Conservation (phyloP, 306 rosid genomes). For the Quercus glauca region DNA sequence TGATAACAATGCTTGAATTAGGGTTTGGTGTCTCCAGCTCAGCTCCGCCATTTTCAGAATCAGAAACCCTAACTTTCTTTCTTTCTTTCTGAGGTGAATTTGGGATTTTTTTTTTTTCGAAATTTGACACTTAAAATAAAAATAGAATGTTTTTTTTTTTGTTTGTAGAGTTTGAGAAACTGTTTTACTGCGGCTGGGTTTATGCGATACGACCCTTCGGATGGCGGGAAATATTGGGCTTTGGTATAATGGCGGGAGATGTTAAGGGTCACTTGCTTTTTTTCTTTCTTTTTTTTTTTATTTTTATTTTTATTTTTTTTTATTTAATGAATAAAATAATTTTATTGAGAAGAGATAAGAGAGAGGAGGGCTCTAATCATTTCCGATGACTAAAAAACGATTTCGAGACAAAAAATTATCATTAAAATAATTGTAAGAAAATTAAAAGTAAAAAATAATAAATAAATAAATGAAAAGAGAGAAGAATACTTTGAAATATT, state of each 20-base stretch:
- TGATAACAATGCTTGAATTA: constrained; percentile 77
- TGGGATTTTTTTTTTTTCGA: neutral
- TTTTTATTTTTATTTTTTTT: neutral
- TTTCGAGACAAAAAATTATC: too few species aligned
- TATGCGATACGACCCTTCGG: neutral
- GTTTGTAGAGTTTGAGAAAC: neutral
- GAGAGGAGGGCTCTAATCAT: too few species aligned
- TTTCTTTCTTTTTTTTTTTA: too few species aligned
- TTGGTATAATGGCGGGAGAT: constrained; percentile 5
- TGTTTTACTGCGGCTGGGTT: neutral
- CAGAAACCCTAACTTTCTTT: constrained; percentile 29
- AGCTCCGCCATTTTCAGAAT: constrained; percentile 47
- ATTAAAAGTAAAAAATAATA: too few species aligned
- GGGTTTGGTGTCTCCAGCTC: constrained; percentile 59
- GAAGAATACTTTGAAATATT: too few species aligned
- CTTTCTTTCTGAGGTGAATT: neutral
- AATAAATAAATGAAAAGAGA: too few species aligned
- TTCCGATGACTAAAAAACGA: too few species aligned
- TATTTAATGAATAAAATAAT: neutral
- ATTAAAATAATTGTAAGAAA: too few species aligned
- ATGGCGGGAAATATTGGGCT: constrained; percentile 10
- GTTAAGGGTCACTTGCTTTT: neutral
- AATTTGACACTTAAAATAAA: too few species aligned
- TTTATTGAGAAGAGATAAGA: too few species aligned
- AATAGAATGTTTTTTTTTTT: neutral